These are phyloP conservation scores for Gossypium thurberi DNA, from an alignment of 345 rosid genomes.

Conservation along the genomic window DNA sequence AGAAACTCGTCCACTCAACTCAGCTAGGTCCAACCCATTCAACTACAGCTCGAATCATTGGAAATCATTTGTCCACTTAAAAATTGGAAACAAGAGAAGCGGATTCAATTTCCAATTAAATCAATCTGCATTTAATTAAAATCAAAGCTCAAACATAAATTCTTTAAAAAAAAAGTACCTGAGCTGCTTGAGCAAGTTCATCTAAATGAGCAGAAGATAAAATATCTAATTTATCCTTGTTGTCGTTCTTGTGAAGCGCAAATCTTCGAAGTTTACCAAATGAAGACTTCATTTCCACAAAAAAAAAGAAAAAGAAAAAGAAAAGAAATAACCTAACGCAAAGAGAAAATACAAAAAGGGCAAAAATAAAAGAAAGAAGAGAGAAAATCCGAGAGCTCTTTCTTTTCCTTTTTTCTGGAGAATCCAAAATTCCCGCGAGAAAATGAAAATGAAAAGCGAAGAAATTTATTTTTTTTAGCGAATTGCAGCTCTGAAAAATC, in stretches of 20 bases:
- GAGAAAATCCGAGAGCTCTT: not conserved
- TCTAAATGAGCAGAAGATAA: conserved; percentile 49
- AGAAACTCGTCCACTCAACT: not conserved
- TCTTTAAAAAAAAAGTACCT: conserved; percentile 32
- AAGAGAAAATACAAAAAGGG: not conserved
- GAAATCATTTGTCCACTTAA: conserved; percentile 2
- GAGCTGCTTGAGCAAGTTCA: conserved; percentile 78
- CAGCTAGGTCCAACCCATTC: not conserved
- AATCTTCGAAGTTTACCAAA: conserved; percentile 60
- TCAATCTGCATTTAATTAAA: not conserved
- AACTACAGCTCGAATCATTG: not conserved
- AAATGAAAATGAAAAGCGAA: conserved; percentile 5
- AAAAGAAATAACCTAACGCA: conserved; percentile 30
- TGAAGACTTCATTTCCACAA: conserved; percentile 65
- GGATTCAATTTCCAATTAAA: not conserved
- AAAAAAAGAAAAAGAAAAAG: conserved; percentile 2
- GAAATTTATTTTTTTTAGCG: not conserved
- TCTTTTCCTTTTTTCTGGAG: not conserved
- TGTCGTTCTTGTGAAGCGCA: conserved; percentile 60
- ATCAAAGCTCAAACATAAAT: conserved; percentile 1
- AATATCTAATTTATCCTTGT: conserved; percentile 56
- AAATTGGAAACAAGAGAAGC: not conserved
- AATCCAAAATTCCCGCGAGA: not conserved
- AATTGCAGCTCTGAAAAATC: not conserved
- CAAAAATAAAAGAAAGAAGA: not conserved